Percentiles rank a stretch among this genome's conserved stretches.
Evolutionary conservation across 2,329 filamentous ascomycete genomes (phyloP).

Genomic region (Trichoderma asperellum): DNA sequence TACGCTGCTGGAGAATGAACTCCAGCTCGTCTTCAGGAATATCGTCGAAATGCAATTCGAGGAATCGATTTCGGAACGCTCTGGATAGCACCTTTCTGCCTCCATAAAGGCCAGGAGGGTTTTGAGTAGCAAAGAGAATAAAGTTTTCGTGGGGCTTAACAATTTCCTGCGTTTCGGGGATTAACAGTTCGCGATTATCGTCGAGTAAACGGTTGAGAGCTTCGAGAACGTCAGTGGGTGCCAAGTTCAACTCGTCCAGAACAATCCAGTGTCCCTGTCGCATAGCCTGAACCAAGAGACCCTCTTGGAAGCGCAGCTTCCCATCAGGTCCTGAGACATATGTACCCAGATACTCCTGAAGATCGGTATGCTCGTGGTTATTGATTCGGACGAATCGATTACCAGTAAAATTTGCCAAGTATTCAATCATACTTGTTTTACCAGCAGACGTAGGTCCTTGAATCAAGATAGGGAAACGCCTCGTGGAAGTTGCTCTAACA

Average conservation of each 20-base stretch:
- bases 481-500: slow-evolving; percentile 88
- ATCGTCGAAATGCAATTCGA: slow-evolving; percentile 97
- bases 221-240: slow-evolving; percentile 95
- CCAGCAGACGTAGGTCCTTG: slow-evolving; percentile 96
- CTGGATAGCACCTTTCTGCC: slow-evolving; percentile 91
- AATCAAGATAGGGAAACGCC: slow-evolving; percentile 89
- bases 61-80: slow-evolving; percentile 93
- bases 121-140: slow-evolving; percentile 97
- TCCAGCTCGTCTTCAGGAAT: slow-evolving; percentile 95
- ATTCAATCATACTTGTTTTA: slow-evolving; percentile 99
- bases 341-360: slow-evolving; percentile 96
- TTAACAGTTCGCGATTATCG: slow-evolving; percentile 92
- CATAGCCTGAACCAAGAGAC: slow-evolving; percentile 88
- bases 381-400: slow-evolving; percentile 99
- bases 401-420: slow-evolving; percentile 92
- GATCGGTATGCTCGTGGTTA: slow-evolving; percentile 97
- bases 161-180: slow-evolving; percentile 94
- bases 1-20: slow-evolving; percentile 85
- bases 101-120: slow-evolving; percentile 92
- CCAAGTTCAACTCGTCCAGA: slow-evolving; percentile 94
- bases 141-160: slow-evolving; percentile 92
- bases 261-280: slow-evolving; percentile 97
- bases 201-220: slow-evolving; percentile 93
- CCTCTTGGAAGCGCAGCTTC: slow-evolving; percentile 87
- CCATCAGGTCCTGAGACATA: slow-evolving; percentile 88